Base-by-base conservation (phyloP, 768 basidiomycete genomes). In the Tylopilus vinaceipallidus region DNA sequence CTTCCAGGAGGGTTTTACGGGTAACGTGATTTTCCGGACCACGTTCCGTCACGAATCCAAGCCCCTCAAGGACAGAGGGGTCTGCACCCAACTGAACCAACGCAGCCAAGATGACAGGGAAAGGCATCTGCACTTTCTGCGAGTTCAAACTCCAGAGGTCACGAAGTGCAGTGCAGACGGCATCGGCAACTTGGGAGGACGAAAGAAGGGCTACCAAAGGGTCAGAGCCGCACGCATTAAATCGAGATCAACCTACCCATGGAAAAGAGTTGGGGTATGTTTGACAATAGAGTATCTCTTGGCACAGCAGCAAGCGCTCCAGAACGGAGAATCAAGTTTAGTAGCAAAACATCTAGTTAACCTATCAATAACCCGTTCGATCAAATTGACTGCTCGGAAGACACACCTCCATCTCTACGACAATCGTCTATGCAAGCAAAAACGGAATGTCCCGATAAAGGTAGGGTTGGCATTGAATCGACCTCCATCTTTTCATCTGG, bases 31-130 rank as follows among this genome's bases (percentile, higher is more conserved):
- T 40, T 29, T 54, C 53, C 34, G 30, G 48, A 41, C 34, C 38
- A 36, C 27, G 27, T 4, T 53, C 44, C 11, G 58, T 36, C 9
- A 42, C 19, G 66, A 73, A 75, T 4, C 66, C 71, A 19, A 73
- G 58, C 23, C 54, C 54, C 36, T 69, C 54, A 17, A 83, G 49
- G 34, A 73, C 49, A 9, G 56, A 53, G 1, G 63, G 54, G 35
- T 70, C 67, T 3, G 78, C 78, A 33, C 81, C 83, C 11, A 84
- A 67, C 43, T 64, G 70, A 3, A 68, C 55, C 2, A 84, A 64
- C 13, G 68, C 65, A 9, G 55, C 60, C 14, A 74, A 41, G 29
- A 82, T 53, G 33, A 64, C 64, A 19, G 47, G 45, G 71, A 70
- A 42, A 63, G 66, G 47, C 73, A 70, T n/a, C 62, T 62, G 17